Evolutionary conservation across 2,329 filamentous ascomycete genomes (phyloP).

Genomic region (Ophiocordyceps camponoti-leonardi): DNA sequence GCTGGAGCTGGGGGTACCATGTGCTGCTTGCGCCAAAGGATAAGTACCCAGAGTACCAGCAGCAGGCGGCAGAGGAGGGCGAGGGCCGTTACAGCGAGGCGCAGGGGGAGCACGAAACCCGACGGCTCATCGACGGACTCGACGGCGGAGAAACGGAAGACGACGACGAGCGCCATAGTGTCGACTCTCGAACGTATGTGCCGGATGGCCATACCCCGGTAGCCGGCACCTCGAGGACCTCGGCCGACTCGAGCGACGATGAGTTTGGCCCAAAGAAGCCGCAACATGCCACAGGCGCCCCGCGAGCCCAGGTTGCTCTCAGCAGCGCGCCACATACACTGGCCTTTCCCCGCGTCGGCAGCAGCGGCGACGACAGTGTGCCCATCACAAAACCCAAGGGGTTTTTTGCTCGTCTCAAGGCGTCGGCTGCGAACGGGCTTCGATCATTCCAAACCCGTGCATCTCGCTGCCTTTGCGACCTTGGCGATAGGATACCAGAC

Average conservation of each 20-base stretch:
- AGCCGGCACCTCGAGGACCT: conserved; percentile 29
- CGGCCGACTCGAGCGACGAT: conserved; percentile 31
- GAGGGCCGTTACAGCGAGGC: conserved; percentile 35
- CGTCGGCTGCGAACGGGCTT: conserved; percentile 13
- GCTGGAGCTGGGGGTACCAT: conserved; percentile 98
- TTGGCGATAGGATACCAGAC: conserved; percentile 21
- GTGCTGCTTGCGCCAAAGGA: conserved; percentile 77
- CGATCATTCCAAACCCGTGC: conserved; percentile 7
- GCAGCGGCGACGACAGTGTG: conserved; percentile 21
- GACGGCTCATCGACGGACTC: conserved; percentile 22
- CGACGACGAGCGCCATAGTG: conserved; percentile 16
- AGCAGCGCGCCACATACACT: conserved; percentile 33
- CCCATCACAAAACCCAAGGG: conserved; percentile 15
- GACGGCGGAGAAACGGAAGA: conserved; percentile 20
- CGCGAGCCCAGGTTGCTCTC: conserved; percentile 11
- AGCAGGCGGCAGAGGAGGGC: conserved; percentile 37
- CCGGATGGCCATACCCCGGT: conserved; percentile 40
- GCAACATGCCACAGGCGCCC: conserved; percentile 7
- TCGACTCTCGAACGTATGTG: conserved; percentile 31
- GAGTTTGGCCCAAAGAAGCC: conserved; percentile 16
- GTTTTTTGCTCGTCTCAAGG: conserved; percentile 17
- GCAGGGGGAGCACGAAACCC: conserved; percentile 23
- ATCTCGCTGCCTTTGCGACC: conserved; percentile 8
- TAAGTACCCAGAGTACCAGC: conserved; percentile 47
- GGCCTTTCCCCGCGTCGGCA: conserved; percentile 41